These are phyloP conservation scores for Fusarium brachygibbosum DNA, from an alignment of 2,329 filamentous ascomycete species.

Conservation along the genomic window DNA sequence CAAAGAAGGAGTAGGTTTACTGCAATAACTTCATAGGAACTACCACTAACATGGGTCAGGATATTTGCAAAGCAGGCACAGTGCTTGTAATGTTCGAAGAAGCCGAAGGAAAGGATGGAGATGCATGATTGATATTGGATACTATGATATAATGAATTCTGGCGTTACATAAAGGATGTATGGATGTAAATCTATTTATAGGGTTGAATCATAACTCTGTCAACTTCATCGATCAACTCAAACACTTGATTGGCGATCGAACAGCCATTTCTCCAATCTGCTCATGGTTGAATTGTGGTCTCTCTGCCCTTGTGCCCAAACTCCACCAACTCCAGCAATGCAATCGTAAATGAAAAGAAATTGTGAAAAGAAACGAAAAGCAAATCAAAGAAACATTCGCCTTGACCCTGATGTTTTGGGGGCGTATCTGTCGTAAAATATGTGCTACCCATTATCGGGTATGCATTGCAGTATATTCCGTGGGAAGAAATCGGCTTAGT, in stretches of 20 bases:
- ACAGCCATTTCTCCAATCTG: not conserved
- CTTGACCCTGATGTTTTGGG: not conserved
- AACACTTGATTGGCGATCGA: not conserved
- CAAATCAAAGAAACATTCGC: slow-evolving; percentile 11
- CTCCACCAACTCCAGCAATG: slow-evolving; percentile 20
- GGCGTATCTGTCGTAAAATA: slow-evolving; percentile 10
- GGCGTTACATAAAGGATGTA: slow-evolving; percentile 36
- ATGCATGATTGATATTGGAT: slow-evolving; percentile 36
- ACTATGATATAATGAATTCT: slow-evolving; percentile 19
- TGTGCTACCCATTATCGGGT: slow-evolving; percentile 41
- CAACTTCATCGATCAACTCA: not conserved
- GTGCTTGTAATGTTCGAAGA: slow-evolving; percentile 81
- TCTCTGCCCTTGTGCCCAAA: slow-evolving; percentile 9
- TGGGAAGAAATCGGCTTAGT: slow-evolving; percentile 53
- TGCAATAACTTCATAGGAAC: not conserved
- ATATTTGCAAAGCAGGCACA: slow-evolving; percentile 83
- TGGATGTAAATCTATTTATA: slow-evolving; percentile 25
- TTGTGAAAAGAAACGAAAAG: not conserved
- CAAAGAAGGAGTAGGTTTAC: slow-evolving; percentile 75
- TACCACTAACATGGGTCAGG: slow-evolving; percentile 59
- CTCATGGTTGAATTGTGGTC: slow-evolving; percentile 9
- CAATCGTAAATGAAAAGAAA: not conserved
- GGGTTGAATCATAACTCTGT: not conserved
- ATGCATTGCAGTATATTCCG: slow-evolving; percentile 53
- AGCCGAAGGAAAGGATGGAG: slow-evolving; percentile 50